phyloP scores from a whole-genome alignment of 148 eudicot genomes.

The Amaranthus cruentus region DNA sequence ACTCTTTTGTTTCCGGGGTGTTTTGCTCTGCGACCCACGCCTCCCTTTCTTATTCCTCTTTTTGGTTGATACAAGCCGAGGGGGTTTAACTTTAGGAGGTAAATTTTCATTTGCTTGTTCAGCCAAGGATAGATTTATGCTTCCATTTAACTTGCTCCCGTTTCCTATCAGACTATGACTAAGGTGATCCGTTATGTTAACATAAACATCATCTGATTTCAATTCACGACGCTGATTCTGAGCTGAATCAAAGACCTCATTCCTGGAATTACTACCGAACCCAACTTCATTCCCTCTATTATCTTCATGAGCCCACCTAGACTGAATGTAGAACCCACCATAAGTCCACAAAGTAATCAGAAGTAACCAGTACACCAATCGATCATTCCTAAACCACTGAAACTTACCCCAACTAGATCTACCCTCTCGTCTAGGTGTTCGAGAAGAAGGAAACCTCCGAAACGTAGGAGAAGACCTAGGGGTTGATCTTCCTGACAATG shows the following conservation, averaged over 20 bases:
- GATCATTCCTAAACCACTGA: constrained; percentile 69
- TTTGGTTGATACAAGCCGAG: constrained; percentile 28
- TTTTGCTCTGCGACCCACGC: constrained; percentile 43
- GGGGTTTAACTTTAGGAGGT: constrained; percentile 31
- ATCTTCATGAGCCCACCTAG: constrained; percentile 93
- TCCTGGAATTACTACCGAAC: constrained; percentile 39
- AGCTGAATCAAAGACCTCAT: constrained; percentile 25
- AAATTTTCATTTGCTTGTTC: constrained; percentile 27
- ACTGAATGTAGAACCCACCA: constrained; percentile 91
- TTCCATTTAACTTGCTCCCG: constrained; percentile 20
- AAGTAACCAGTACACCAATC: constrained; percentile 84
- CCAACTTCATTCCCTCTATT: constrained; percentile 63
- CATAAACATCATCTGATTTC: constrained; percentile 32
- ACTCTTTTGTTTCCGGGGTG: constrained; percentile 33
- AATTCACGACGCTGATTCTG: constrained; percentile 35
- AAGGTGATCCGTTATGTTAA: constrained; percentile 20
- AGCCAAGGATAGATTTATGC: constrained; percentile 27
- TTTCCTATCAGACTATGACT: constrained; percentile 21
- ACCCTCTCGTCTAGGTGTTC: constrained; percentile 75
- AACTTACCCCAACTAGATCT: constrained; percentile 31
- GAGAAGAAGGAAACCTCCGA: constrained; percentile 53
- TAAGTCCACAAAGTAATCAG: constrained; percentile 95
- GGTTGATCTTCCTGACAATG: constrained; percentile 77
- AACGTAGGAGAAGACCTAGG: constrained; percentile 87
- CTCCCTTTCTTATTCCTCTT: constrained; percentile 47